Evolutionary conservation across 257 asterid species (phyloP), one percentile per base, ranked within the genome.

Genomic region (Jacaranda mimosifolia): DNA sequence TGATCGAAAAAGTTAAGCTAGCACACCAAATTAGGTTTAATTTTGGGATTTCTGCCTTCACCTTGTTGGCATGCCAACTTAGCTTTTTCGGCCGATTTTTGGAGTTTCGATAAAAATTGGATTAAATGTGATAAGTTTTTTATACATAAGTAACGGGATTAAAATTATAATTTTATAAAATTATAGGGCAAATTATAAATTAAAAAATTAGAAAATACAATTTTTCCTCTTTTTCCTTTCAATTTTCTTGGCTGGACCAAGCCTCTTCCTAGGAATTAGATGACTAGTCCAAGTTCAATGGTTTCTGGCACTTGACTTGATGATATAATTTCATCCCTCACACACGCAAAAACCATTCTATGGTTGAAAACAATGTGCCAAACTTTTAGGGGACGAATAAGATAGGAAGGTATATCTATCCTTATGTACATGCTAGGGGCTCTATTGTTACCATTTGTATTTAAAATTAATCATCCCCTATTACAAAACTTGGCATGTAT

Each of bases 301-400:
- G 64, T 42, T 75, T 49, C 14, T 48, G 45, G 6, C 3, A 6
- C 45, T 12, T 46, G 15, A 19, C 36, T 65, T 55, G 7, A 63
- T 53, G 36, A 65, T 21, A 13, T 65, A 42, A 39, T 32, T 67
- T 26, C 69, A 56, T 58, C 63, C 69, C 73, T 26, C 32, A 26
- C 32, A 26, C 32, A 26, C 32, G 2, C 32, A 26, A 1, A 26
- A 26, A 45, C 9, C 55, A 32, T 32, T 42, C 9, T 32, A 75
- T 65, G 73, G 67, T 68, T 76, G 62, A 43, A 67, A 26, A 12
- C 35, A 58, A 53, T 35, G 52, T 76, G 75, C 57, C 62, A 56
- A 56, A 59, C 68, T 76, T 76, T 76, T 66, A 42, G 75, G 80
- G 80, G 75, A 42, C 79, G 59, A 76, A 56, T 55, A 43, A 66